Percentiles rank a stretch among this genome's conserved stretches.
These are phyloP conservation scores for Diutina sp. DNA, from an alignment of 1,139 yeast species.

Conservation along the genomic window DNA sequence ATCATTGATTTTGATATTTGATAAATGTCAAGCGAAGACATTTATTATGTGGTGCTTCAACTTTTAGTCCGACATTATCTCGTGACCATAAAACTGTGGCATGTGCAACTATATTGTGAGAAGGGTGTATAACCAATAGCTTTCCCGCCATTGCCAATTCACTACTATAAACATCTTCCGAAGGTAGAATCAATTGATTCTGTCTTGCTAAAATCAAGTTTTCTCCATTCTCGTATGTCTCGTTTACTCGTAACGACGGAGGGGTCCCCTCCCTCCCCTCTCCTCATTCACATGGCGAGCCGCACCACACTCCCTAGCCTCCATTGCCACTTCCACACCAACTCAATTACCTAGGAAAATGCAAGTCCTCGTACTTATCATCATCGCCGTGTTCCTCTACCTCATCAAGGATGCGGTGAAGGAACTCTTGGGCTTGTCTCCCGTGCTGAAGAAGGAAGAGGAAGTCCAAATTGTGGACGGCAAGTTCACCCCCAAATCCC, in stretches of 20 bases:
- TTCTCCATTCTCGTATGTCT: too few relatives aligned
- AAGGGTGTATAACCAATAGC: neutral
- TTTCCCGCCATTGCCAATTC: neutral
- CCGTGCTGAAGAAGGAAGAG: constrained; percentile 10
- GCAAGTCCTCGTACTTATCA: constrained; percentile 11
- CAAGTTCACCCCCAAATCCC: constrained; percentile 65
- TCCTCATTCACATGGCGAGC: neutral
- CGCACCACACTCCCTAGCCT: neutral
- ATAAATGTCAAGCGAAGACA: too few relatives aligned
- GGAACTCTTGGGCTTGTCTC: constrained; percentile 10
- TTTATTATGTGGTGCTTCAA: too few relatives aligned
- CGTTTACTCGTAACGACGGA: too few relatives aligned
- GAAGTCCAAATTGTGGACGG: constrained; percentile 60
- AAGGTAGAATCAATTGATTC: too few relatives aligned
- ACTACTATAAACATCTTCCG: too few relatives aligned
- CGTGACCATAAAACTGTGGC: neutral
- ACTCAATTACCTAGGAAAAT: constrained; percentile 4
- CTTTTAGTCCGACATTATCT: neutral
- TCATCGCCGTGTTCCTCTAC: constrained; percentile 10
- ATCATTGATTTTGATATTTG: too few relatives aligned
- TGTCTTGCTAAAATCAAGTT: too few relatives aligned
- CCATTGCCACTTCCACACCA: neutral
- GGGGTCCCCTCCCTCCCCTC: too few relatives aligned
- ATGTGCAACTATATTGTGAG: neutral
- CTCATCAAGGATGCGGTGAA: constrained; percentile 10